Percentiles rank a stretch among this genome's conserved stretches.
Conservation (phyloP, 78 protist species). For the slime mould (Dictyostelium discoideum) region DNA sequence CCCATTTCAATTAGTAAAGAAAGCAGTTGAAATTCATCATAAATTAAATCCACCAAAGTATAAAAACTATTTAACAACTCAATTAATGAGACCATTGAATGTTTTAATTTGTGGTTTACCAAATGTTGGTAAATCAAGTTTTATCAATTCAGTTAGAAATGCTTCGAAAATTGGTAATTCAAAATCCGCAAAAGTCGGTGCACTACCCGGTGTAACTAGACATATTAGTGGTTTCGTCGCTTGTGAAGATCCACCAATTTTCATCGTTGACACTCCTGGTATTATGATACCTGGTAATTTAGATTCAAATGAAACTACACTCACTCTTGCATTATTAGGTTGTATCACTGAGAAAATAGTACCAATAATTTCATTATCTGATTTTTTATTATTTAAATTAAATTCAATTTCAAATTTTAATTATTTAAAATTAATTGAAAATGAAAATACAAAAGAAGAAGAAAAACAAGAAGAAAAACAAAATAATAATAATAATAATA, state of each 20-base stretch:
- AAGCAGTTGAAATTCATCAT: slow-evolving; percentile 40
- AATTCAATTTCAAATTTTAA: slow-evolving; percentile 10
- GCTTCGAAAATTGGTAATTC: slow-evolving; percentile 2
- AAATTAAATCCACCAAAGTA: neutral
- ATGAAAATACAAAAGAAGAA: neutral
- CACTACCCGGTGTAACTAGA: slow-evolving; percentile 75
- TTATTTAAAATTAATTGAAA: slow-evolving; percentile 2
- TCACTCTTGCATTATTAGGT: slow-evolving; percentile 36
- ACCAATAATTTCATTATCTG: neutral
- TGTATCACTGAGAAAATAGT: slow-evolving; percentile 40
- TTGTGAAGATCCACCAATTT: slow-evolving; percentile 68
- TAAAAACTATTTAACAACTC: neutral
- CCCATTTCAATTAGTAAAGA: slow-evolving; percentile 36
- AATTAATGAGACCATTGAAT: neutral
- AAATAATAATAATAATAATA: neutral
- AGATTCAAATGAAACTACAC: slow-evolving; percentile 20
- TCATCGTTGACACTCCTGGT: slow-evolving; percentile 81
- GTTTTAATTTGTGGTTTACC: slow-evolving; percentile 75
- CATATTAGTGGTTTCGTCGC: slow-evolving; percentile 58
- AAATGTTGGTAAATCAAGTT: slow-evolving; percentile 71
- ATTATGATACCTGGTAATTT: slow-evolving; percentile 75
- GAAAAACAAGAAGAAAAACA: too few species aligned
- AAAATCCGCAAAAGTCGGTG: slow-evolving; percentile 71
- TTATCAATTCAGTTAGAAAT: slow-evolving; percentile 57
- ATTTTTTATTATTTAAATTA: slow-evolving; percentile 45